phyloP scores from a whole-genome alignment of 2,329 filamentous ascomycete genomes.

The Geosmithia flava region DNA sequence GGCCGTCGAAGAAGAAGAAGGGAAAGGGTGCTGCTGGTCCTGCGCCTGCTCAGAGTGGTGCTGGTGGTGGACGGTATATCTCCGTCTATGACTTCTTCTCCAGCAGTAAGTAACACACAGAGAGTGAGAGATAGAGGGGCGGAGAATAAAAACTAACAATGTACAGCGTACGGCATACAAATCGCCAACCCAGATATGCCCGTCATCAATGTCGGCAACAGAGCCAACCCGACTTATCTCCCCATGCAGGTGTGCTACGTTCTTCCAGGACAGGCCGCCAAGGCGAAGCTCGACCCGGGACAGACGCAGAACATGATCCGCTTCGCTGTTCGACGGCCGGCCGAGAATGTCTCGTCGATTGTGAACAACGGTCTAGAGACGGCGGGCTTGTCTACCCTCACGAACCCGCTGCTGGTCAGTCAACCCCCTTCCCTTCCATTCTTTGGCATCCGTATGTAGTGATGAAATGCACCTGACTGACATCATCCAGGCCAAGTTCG shows the following conservation, averaged over 20 bases:
- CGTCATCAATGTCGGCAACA: constrained; percentile 53
- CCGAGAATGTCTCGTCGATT: constrained; percentile 56
- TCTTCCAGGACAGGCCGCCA: constrained; percentile 50
- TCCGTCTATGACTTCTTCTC: constrained; percentile 31
- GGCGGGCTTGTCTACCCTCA: constrained; percentile 41
- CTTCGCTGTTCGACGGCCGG: constrained; percentile 57
- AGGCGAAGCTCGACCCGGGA: constrained; percentile 40
- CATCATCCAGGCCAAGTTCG: constrained; percentile 29
- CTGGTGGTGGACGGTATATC: constrained; percentile 12
- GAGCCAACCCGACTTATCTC: constrained; percentile 45
- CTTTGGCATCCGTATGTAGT: neutral
- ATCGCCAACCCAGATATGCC: constrained; percentile 30
- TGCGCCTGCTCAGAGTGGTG: constrained; percentile 3
- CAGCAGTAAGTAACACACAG: constrained; percentile 20
- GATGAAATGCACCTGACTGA: neutral
- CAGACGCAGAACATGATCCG: constrained; percentile 60
- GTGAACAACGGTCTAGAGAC: constrained; percentile 41
- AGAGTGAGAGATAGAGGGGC: no score
- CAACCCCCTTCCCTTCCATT: constrained; percentile 54
- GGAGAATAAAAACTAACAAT: neutral
- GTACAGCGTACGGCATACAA: constrained; percentile 19
- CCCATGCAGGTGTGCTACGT: constrained; percentile 56
- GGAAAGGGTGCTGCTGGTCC: constrained; percentile 9
- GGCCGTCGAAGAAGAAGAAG: constrained; percentile 14
- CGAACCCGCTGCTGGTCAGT: constrained; percentile 28